Evolutionary conservation across 192 early-diverging fungal genomes (phyloP), one percentile per base, ranked within the genome.

Genomic region (Backusella australiensis): DNA sequence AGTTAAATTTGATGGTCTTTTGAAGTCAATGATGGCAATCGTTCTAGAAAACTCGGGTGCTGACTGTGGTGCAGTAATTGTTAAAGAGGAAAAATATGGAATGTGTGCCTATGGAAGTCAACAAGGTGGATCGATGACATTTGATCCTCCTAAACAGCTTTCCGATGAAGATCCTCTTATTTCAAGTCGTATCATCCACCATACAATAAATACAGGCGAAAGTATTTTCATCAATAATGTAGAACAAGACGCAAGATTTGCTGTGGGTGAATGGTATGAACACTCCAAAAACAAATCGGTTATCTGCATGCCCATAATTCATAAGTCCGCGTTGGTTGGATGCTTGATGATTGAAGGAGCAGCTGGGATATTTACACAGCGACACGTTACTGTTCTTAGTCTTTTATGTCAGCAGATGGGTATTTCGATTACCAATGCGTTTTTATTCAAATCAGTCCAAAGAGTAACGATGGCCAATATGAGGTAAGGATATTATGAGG

Each of bases 401-500:
- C 53, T 87, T 2, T 41, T 87, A 34, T 84, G 84, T 26, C 86
- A 87, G 53, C 86, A 87, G 65, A 72, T 87, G 72, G 86, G 86
- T 15, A 87, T 87, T 41, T 87, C 86, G 1, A 83, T 87, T 34
- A 85, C 84, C 11, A 87, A 87, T 42, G 86, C 86, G 1, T 69
- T 87, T 26, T 63, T 87, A 32, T 87, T 85, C 59, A 83, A 84
- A 38, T 86, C 85, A 0, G 83, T 86, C 0, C 79, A 84, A 21
- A 77, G 74, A 36, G 78, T 79, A 14, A 79, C 78, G 19, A 79
- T 75, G 74, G 69, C 78, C 14, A 79, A 79, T 67, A 67, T 78
- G 34, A 73, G 77, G 77, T 78, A 78, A 59, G 23, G 12, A 63
- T 2, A 29, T 63, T 26, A 29, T 29, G 7, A 63, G 21, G 12